phyloP scores from a whole-genome alignment of 1,284 basidiomycete genomes.

The Lignosus rhinocerotis region DNA sequence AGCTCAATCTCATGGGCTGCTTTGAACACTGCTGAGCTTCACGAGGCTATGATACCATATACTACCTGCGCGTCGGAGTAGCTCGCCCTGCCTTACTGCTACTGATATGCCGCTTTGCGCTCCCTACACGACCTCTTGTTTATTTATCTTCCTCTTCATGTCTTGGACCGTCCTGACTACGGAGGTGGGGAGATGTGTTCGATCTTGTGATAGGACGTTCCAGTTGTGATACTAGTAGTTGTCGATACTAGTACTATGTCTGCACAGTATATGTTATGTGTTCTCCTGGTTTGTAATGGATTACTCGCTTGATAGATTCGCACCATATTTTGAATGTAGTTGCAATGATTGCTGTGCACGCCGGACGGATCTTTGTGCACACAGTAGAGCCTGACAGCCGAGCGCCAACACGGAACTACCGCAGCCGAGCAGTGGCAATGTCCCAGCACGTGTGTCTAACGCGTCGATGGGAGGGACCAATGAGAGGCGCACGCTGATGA shows the following conservation, averaged over 20 bases:
- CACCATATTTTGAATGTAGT: not conserved
- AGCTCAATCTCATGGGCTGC: not conserved
- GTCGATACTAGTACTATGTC: not conserved
- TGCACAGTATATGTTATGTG: not conserved
- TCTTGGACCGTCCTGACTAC: not conserved
- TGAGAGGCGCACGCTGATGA: slow-evolving; percentile 14
- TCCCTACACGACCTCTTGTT: slow-evolving; percentile 11
- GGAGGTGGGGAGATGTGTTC: slow-evolving; percentile 4
- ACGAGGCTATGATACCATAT: slow-evolving; percentile 9
- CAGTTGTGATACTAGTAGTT: not conserved
- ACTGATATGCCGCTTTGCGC: slow-evolving; percentile 16
- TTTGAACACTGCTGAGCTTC: slow-evolving; percentile 11
- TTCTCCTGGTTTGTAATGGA: not conserved
- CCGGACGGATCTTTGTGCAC: not conserved
- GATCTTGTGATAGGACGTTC: not conserved
- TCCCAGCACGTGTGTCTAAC: slow-evolving; percentile 22
- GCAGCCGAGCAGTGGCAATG: not conserved
- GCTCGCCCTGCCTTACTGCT: slow-evolving; percentile 6
- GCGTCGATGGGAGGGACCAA: slow-evolving; percentile 21
- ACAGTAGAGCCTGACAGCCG: not conserved
- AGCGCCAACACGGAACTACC: not conserved
- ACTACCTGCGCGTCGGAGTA: slow-evolving; percentile 10
- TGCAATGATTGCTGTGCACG: not conserved
- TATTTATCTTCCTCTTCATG: slow-evolving; percentile 15
- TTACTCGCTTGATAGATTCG: not conserved